phyloP scores from a whole-genome alignment of 345 rosid genomes.

The Syzygium oleosum region DNA sequence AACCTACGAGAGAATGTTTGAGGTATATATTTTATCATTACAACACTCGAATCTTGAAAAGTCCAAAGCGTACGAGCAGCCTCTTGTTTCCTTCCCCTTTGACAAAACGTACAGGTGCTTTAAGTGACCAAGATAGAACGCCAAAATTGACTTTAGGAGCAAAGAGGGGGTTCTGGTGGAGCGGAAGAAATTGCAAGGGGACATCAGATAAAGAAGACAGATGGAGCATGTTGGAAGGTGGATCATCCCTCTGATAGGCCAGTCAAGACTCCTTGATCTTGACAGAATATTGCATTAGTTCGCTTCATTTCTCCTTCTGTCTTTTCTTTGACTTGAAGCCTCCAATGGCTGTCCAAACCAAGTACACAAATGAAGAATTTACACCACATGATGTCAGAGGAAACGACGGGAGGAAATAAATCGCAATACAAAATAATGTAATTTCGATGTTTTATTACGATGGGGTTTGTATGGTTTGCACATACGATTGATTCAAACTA shows the following conservation, averaged over 20 bases:
- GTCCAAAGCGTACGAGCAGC: background rate
- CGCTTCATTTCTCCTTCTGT: background rate
- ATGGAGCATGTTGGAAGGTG: background rate
- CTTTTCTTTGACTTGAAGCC: background rate
- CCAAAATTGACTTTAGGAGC: constrained; percentile 36
- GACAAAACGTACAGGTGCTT: background rate
- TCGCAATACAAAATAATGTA: background rate
- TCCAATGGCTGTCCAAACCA: background rate
- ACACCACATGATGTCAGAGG: background rate
- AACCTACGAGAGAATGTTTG: background rate
- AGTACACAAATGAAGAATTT: background rate
- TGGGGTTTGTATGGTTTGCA: background rate
- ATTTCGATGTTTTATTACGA: background rate
- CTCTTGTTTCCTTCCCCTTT: background rate
- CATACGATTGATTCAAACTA: background rate
- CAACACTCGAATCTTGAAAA: background rate
- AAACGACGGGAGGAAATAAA: background rate
- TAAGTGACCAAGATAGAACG: constrained; percentile 18
- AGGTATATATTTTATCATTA: background rate
- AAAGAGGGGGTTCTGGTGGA: background rate
- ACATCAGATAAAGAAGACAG: background rate
- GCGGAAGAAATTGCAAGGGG: background rate
- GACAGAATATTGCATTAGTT: background rate
- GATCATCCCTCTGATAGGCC: background rate
- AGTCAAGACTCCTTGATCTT: background rate